A percentile compares a stretch with the other conserved stretches of the same genome.
Evolutionary conservation across 805 yeast species (phyloP).

Genomic region (Barnettozyma salicaria): DNA sequence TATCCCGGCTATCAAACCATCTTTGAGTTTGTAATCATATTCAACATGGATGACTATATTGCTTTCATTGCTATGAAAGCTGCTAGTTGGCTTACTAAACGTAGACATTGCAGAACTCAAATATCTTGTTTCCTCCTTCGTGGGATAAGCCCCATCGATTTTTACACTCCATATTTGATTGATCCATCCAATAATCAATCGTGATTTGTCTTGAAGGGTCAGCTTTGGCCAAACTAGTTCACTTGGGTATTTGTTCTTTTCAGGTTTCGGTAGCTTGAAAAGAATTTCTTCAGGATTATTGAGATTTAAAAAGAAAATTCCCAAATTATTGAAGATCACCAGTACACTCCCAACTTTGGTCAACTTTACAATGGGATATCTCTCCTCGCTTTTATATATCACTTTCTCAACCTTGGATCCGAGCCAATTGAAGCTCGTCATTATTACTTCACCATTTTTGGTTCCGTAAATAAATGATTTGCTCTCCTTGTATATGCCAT

Average conservation of each 20-base stretch:
- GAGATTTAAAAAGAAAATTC: conserved; percentile 63
- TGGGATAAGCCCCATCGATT: conserved; percentile 27
- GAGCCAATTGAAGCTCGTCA: conserved; percentile 80
- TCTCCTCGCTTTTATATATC: conserved; percentile 41
- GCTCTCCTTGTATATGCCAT: conserved; percentile 55
- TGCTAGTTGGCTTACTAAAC: conserved; percentile 40
- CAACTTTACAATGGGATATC: conserved; percentile 69
- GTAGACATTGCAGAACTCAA: conserved; percentile 35
- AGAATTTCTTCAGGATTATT: conserved; percentile 41
- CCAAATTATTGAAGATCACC: conserved; percentile 80
- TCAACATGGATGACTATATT: conserved; percentile 41
- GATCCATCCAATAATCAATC: conserved; percentile 80
- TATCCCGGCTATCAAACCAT: conserved; percentile 61
- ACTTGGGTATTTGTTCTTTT: conserved; percentile 44
- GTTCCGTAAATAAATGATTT: conserved; percentile 83
- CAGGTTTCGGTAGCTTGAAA: conserved; percentile 50
- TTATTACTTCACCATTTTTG: conserved; percentile 73
- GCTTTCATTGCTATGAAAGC: conserved; percentile 17
- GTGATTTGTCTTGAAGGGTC: conserved; percentile 55
- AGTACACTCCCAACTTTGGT: conserved; percentile 57
- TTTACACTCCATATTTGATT: conserved; percentile 67
- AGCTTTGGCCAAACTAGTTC: conserved; percentile 83
- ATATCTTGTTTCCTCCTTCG: conserved; percentile 12
- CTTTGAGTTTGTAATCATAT: conserved; percentile 35
- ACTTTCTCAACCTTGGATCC: conserved; percentile 70